These are phyloP conservation scores for Solanum phureja DNA, from an alignment of 257 asterid genomes.

Conservation along the genomic window DNA sequence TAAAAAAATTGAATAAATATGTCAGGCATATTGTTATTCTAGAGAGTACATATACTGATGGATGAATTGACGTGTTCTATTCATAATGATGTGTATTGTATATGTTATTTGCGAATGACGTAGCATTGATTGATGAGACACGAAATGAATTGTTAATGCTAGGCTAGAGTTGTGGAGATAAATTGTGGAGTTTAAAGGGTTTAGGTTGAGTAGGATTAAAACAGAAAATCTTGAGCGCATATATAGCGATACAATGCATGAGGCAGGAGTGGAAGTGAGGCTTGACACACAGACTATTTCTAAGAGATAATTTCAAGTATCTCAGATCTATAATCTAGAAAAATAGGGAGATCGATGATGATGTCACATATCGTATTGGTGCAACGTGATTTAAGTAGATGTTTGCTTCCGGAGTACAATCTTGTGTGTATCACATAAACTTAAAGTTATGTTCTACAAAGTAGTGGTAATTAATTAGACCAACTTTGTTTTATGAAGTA, in stretches of 20 bases:
- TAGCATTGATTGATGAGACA: too few relatives aligned
- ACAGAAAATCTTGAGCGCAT: not conserved
- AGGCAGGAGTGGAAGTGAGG: not conserved
- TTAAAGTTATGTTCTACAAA: not conserved
- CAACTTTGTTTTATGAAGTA: not conserved
- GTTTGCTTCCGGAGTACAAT: not conserved
- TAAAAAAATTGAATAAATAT: not conserved
- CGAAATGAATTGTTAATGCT: not conserved
- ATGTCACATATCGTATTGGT: not conserved
- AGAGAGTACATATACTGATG: not conserved
- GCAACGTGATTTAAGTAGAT: not conserved
- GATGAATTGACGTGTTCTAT: not conserved
- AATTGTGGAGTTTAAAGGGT: not conserved
- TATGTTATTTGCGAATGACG: not conserved
- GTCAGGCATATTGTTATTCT: not conserved
- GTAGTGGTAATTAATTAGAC: not conserved
- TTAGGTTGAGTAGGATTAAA: not conserved
- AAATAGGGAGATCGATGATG: not conserved
- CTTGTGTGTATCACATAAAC: not conserved
- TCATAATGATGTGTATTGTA: not conserved
- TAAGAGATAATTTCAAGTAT: not conserved
- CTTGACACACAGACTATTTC: not conserved
- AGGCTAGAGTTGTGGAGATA: not conserved
- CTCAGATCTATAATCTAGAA: not conserved
- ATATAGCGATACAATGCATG: not conserved